Evolutionary conservation across 2,329 filamentous ascomycete genomes (phyloP).

Genomic region (Penicillium crustosum): DNA sequence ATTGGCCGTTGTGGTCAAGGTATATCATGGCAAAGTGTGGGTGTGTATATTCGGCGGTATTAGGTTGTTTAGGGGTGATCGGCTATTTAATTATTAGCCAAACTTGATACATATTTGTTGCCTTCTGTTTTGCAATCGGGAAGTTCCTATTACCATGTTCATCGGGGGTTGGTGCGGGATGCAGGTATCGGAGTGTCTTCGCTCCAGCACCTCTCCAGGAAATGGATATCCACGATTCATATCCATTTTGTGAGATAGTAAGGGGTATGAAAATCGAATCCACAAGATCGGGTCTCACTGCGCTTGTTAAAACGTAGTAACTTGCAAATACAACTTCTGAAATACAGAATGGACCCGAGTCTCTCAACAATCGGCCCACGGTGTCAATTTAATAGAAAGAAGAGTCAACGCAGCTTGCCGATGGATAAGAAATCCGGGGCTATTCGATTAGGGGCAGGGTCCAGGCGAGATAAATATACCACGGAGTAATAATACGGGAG

Average conservation of each 20-base stretch:
- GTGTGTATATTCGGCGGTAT: conserved; percentile 28
- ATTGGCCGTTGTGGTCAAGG: conserved; percentile 36
- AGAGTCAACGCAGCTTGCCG: conserved; percentile 5
- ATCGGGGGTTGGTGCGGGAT: conserved; percentile 12
- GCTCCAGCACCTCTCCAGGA: conserved; percentile 16
- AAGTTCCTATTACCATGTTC: conserved; percentile 18
- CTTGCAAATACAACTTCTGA: background rate
- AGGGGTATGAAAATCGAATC: background rate
- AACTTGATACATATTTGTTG: background rate
- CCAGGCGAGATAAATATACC: conserved; percentile 10
- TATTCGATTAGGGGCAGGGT: conserved; percentile 1
- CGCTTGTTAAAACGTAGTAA: background rate
- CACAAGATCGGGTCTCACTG: background rate
- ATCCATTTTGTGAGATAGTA: conserved; percentile 14
- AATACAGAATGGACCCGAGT: background rate
- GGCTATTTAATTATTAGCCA: conserved; percentile 16
- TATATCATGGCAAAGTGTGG: conserved; percentile 41
- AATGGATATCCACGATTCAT: conserved; percentile 16
- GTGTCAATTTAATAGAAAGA: background rate
- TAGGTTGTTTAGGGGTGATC: conserved; percentile 19
- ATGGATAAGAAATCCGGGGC: conserved; percentile 15
- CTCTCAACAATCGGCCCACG: background rate
- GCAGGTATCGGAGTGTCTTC: conserved; percentile 24
- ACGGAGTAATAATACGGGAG: background rate
- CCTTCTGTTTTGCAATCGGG: background rate